phyloP scores from a whole-genome alignment of 2,329 filamentous ascomycete genomes.

The Alternaria alternata region DNA sequence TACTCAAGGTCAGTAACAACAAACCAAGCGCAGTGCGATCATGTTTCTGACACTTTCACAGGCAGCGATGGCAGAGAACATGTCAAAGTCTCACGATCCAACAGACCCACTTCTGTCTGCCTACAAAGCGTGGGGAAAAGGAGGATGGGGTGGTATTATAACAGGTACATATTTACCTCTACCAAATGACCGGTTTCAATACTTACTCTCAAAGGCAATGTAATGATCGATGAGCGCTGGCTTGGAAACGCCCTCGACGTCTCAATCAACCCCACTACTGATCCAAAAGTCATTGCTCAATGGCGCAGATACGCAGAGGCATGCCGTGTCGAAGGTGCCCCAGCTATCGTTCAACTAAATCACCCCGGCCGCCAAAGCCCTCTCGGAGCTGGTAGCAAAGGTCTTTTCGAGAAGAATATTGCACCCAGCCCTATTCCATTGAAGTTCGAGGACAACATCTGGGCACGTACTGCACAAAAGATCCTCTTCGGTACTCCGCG shows the following conservation, averaged over 20 bases:
- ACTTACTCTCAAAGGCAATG: slow-evolving; percentile 12
- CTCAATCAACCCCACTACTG: slow-evolving; percentile 59
- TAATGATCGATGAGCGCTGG: background rate
- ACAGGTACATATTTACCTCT: slow-evolving; percentile 44
- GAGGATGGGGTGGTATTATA: slow-evolving; percentile 57
- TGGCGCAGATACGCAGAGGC: slow-evolving; percentile 23
- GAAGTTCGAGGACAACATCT: slow-evolving; percentile 37
- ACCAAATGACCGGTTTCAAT: background rate
- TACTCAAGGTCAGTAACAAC: slow-evolving; percentile 58
- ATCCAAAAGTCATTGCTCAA: slow-evolving; percentile 58
- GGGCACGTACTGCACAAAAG: slow-evolving; percentile 54
- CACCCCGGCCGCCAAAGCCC: slow-evolving; percentile 67
- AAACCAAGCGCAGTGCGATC: slow-evolving; percentile 53
- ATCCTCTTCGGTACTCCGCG: slow-evolving; percentile 56
- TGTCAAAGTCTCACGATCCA: slow-evolving; percentile 28
- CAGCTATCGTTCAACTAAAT: slow-evolving; percentile 66
- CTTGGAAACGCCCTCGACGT: slow-evolving; percentile 1
- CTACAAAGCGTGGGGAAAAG: slow-evolving; percentile 60
- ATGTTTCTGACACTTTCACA: slow-evolving; percentile 42
- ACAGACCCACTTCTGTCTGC: slow-evolving; percentile 56
- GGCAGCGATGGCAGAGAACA: slow-evolving; percentile 40
- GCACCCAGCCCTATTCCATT: slow-evolving; percentile 56
- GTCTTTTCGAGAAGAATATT: slow-evolving; percentile 39
- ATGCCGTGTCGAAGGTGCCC: slow-evolving; percentile 66
- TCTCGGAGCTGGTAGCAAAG: slow-evolving; percentile 53